Evolutionary conservation across 257 asterid genomes (phyloP).

Genomic region (Prunella vulgaris): DNA sequence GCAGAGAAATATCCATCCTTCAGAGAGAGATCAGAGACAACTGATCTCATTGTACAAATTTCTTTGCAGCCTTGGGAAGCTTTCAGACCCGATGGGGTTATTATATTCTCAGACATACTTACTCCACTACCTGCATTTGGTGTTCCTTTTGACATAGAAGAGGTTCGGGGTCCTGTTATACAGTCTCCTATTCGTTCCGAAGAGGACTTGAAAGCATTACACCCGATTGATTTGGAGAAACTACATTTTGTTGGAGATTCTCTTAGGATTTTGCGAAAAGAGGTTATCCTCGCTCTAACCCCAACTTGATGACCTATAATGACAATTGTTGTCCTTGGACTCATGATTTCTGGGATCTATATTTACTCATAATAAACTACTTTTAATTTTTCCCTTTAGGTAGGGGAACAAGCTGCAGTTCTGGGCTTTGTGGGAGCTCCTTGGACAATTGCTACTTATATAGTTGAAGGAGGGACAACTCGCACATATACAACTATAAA

Average conservation of each 20-base stretch:
- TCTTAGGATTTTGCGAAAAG: constrained; percentile 61
- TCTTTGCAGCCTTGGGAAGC: constrained; percentile 99
- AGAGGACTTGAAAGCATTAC: constrained; percentile 72
- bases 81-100: constrained; percentile 91
- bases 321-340: constrained; percentile 4
- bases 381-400: constrained; percentile 37
- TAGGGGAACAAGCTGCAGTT: constrained; percentile 83
- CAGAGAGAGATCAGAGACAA: constrained; percentile 98
- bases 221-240: constrained; percentile 75
- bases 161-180: constrained; percentile 78
- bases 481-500: constrained; percentile 77
- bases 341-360: background rate
- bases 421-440: constrained; percentile 99
- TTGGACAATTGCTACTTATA: constrained; percentile 95
- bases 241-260: constrained; percentile 87
- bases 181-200: constrained; percentile 72
- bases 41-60: constrained; percentile 98
- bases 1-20: constrained; percentile 95
- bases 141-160: constrained; percentile 95
- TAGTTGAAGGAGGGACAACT: constrained; percentile 93
- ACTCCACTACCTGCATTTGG: constrained; percentile 99
- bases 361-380: background rate
- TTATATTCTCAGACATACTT: constrained; percentile 93
- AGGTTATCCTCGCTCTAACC: constrained; percentile 37
- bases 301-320: background rate